These are phyloP conservation scores for Coemansia furcata DNA, from an alignment of 192 early-diverging fungal species.

Conservation along the genomic window DNA sequence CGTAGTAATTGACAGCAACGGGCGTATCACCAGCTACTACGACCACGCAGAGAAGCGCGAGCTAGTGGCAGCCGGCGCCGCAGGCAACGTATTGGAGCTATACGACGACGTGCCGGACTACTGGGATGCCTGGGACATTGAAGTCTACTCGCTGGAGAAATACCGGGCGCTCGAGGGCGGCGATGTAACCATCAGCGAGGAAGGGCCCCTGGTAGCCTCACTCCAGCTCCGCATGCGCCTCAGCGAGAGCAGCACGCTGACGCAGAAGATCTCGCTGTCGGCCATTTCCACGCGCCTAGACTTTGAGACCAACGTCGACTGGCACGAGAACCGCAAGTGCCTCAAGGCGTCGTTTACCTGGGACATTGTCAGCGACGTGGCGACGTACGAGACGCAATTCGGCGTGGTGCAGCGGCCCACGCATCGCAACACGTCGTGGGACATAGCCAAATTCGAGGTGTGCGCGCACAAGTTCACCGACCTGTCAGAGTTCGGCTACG, in stretches of 20 bases:
- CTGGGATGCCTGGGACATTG: constrained; percentile 87
- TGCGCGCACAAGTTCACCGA: constrained; percentile 97
- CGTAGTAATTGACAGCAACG: constrained; percentile 66
- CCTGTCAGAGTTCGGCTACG: constrained; percentile 90
- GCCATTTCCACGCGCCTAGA: constrained; percentile 73
- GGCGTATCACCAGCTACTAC: constrained; percentile 63
- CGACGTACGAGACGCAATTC: constrained; percentile 95
- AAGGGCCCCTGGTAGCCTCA: constrained; percentile 76
- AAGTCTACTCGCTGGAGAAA: constrained; percentile 92
- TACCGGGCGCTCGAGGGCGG: constrained; percentile 60
- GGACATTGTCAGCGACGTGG: constrained; percentile 75
- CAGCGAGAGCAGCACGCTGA: constrained; percentile 61
- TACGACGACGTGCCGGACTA: constrained; percentile 86
- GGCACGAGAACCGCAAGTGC: constrained; percentile 86
- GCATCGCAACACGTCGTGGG: constrained; percentile 91
- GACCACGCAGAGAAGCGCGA: constrained; percentile 57
- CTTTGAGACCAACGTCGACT: constrained; percentile 85
- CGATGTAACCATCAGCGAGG: constrained; percentile 55
- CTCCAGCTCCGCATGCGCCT: constrained; percentile 64
- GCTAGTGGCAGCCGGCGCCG: constrained; percentile 51
- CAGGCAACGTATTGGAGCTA: constrained; percentile 76
- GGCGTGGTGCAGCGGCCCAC: constrained; percentile 88
- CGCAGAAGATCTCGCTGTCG: constrained; percentile 71
- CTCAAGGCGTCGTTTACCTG: constrained; percentile 92
- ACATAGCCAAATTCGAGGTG: constrained; percentile 87